A percentile compares a stretch with the other conserved stretches of the same genome.
Evolutionary conservation across 2,329 filamentous ascomycete genomes (phyloP).

Genomic region (Ophiostoma himal-ulmi): DNA sequence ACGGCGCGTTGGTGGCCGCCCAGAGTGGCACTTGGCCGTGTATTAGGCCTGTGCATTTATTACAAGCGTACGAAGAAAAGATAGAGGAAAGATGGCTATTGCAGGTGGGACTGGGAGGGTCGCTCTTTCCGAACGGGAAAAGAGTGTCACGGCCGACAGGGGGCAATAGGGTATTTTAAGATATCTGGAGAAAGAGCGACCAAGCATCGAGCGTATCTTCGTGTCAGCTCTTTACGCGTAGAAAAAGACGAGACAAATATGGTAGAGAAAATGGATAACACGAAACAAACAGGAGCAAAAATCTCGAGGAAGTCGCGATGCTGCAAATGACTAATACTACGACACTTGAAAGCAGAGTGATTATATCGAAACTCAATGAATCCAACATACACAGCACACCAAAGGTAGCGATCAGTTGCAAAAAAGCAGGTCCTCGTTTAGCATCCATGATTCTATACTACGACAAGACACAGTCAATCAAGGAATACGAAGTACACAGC

Average conservation of each 20-base stretch:
- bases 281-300: neutral
- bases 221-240: constrained; percentile 3
- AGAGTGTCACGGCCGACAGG: neutral
- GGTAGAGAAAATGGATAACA: neutral
- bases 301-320: neutral
- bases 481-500: neutral
- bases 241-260: neutral
- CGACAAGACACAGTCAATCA: neutral
- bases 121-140: neutral
- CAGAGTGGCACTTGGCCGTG: constrained; percentile 18
- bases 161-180: neutral
- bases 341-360: neutral
- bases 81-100: neutral
- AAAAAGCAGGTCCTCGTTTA: neutral
- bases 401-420: neutral
- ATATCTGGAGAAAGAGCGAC: neutral
- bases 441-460: neutral
- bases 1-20: constrained; percentile 13
- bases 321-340: neutral
- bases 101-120: neutral
- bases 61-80: neutral
- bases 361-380: neutral
- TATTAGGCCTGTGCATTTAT: constrained; percentile 11
- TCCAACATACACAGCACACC: neutral
- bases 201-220: neutral